Evolutionary conservation across 192 early-diverging fungal species (phyloP), one percentile per base, ranked within the genome.

Genomic region (Coemansia sp.): DNA sequence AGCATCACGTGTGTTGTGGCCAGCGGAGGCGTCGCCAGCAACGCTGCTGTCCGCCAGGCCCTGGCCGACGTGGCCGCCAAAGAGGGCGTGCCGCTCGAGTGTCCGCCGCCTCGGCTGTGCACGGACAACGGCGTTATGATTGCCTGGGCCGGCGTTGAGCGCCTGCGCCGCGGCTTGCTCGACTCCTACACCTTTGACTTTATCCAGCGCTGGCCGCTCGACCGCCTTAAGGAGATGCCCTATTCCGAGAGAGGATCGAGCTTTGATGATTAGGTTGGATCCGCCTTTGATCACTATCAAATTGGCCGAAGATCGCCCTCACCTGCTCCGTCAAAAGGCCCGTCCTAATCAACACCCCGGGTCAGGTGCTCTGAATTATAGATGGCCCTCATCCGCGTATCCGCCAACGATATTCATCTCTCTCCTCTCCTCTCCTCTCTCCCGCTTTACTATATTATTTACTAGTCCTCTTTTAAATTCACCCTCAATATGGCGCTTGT

Each of bases 91-190:
- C 81, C 73, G 65, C 79, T 92, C n/a, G 84, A 89, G 36, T 92
- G 88, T 58, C 92, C 92, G 39, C 90, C 91, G n/a, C 91, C 92
- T 13, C 75, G 87, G 7, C 75, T 92, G 62, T 94, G 92, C 70
- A 90, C 92, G 5, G 92, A 94, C 73, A 94, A 94, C 77, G 92
- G 90, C 39, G 91, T 90, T 31, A 94, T 94, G 92, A 88, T 94
- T 78, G 92, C 92, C 3, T 94, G 92, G 92, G 84, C 91, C 8
- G 92, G 92, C n/a, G 29, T 92, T 9, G 92, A 94, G 75, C 80
- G 92, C 20, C 85, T 89, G 65, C 82, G 84, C 58, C 68, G 66
- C 20, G 89, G 91, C 3, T 82, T 92, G 67, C 71, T 91, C 1
- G 91, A 92, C 73, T 76, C 86, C 38, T 94, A 92, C 81, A 85